phyloP scores from a whole-genome alignment of 2,329 filamentous ascomycete genomes.

The Aspergillus carbonarius region DNA sequence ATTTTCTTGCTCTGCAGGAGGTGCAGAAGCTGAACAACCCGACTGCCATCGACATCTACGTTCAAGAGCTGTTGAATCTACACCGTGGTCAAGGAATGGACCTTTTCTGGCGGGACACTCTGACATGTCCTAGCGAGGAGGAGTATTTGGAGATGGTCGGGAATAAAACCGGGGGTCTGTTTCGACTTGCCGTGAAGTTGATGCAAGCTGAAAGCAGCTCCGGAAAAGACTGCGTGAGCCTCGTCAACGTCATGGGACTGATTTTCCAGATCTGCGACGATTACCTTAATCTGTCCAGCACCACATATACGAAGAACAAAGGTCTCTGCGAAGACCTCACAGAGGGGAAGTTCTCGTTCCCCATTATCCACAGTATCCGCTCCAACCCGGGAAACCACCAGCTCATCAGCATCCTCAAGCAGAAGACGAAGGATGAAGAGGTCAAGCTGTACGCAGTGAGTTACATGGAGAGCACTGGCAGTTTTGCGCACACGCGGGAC shows the following conservation, averaged over 20 bases:
- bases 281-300: constrained; percentile 77
- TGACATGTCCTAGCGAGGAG: constrained; percentile 47
- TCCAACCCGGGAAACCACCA: constrained; percentile 61
- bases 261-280: constrained; percentile 60
- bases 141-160: constrained; percentile 52
- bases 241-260: constrained; percentile 62
- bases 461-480: constrained; percentile 88
- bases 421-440: constrained; percentile 80
- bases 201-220: constrained; percentile 46
- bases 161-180: constrained; percentile 51
- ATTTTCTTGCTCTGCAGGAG: constrained; percentile 47
- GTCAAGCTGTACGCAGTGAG: constrained; percentile 88
- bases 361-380: constrained; percentile 87
- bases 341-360: constrained; percentile 96
- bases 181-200: constrained; percentile 46
- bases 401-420: constrained; percentile 87
- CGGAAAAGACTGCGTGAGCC: constrained; percentile 51
- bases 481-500: constrained; percentile 78
- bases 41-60: constrained; percentile 44
- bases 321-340: constrained; percentile 93
- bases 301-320: constrained; percentile 82
- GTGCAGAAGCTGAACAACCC: constrained; percentile 42
- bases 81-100: constrained; percentile 51
- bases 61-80: constrained; percentile 48
- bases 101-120: constrained; percentile 49